Evolutionary conservation across 768 basidiomycete species (phyloP).

Genomic region (Serendipita sp.): DNA sequence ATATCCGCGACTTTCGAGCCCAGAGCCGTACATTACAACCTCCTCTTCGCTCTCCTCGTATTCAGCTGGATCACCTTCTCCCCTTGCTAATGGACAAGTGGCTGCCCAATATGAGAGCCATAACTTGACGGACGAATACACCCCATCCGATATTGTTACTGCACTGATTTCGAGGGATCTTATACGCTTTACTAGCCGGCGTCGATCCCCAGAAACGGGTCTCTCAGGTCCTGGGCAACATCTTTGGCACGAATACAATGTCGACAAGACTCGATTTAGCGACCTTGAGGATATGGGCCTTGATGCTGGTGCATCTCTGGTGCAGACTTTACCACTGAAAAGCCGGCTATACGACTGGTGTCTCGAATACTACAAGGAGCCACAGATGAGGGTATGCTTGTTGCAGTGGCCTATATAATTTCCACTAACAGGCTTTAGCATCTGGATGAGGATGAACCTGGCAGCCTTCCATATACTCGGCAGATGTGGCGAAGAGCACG

Average conservation of each 20-base stretch:
- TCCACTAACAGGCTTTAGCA: slow-evolving; percentile 32
- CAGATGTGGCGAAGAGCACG: slow-evolving; percentile 88
- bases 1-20: slow-evolving; percentile 23
- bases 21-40: slow-evolving; percentile 18
- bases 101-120: slow-evolving; percentile 15
- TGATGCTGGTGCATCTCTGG: not conserved
- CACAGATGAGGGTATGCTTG: slow-evolving; percentile 82
- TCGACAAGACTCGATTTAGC: not conserved
- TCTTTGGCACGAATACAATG: not conserved
- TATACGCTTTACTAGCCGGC: not conserved
- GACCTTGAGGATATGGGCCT: not conserved
- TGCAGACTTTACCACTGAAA: slow-evolving; percentile 61
- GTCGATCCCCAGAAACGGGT: not conserved
- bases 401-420: not conserved
- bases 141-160: not conserved
- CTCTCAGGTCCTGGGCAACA: not conserved
- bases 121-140: slow-evolving; percentile 11
- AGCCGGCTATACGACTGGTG: slow-evolving; percentile 94
- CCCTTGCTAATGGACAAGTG: not conserved
- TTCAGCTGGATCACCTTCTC: not conserved
- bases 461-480: slow-evolving; percentile 83
- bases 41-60: not conserved
- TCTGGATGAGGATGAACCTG: slow-evolving; percentile 90
- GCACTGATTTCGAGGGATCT: slow-evolving; percentile 1
- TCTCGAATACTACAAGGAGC: slow-evolving; percentile 92